Evolutionary conservation across 1,139 yeast genomes (phyloP).

Genomic region (Nakaseomyces nivariensis): DNA sequence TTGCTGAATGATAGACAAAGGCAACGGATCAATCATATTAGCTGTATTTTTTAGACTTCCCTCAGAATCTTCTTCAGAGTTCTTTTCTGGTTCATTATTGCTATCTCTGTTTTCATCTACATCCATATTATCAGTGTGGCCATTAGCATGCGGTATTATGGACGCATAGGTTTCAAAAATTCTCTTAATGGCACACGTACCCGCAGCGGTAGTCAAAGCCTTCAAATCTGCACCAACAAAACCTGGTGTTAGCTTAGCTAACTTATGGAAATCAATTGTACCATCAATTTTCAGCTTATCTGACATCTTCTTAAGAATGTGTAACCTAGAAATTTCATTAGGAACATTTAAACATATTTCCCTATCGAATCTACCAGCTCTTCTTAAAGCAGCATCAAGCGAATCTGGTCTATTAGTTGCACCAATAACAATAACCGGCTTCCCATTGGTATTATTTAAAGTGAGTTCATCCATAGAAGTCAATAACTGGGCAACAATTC

Average conservation of each 20-base stretch:
- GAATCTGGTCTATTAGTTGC: slow-evolving; percentile 98
- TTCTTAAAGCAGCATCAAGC: slow-evolving; percentile 85
- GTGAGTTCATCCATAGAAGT: slow-evolving; percentile 92
- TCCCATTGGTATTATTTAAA: slow-evolving; percentile 78
- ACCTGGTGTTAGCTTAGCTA: slow-evolving; percentile 94
- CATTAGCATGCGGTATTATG: slow-evolving; percentile 6
- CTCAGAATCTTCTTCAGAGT: slow-evolving; percentile 10
- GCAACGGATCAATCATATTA: slow-evolving; percentile 27
- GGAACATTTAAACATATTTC: slow-evolving; percentile 93
- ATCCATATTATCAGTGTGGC: slow-evolving; percentile 32
- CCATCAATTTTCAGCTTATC: slow-evolving; percentile 55
- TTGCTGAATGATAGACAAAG: slow-evolving; percentile 57
- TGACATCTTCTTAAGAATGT: slow-evolving; percentile 70
- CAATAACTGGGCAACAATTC: slow-evolving; percentile 89
- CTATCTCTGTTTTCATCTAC: slow-evolving; percentile 28
- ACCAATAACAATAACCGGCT: slow-evolving; percentile 91
- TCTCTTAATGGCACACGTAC: slow-evolving; percentile 86
- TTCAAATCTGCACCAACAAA: slow-evolving; percentile 96
- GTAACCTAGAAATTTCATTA: slow-evolving; percentile 69
- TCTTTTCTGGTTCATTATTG: background rate
- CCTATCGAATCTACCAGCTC: slow-evolving; percentile 95
- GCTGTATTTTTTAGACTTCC: slow-evolving; percentile 25
- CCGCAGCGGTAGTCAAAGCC: slow-evolving; percentile 91
- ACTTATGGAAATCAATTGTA: slow-evolving; percentile 54
- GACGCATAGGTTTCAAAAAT: slow-evolving; percentile 45